Base-by-base conservation (phyloP, 441 rosid species). In the Geranium incanum region DNA sequence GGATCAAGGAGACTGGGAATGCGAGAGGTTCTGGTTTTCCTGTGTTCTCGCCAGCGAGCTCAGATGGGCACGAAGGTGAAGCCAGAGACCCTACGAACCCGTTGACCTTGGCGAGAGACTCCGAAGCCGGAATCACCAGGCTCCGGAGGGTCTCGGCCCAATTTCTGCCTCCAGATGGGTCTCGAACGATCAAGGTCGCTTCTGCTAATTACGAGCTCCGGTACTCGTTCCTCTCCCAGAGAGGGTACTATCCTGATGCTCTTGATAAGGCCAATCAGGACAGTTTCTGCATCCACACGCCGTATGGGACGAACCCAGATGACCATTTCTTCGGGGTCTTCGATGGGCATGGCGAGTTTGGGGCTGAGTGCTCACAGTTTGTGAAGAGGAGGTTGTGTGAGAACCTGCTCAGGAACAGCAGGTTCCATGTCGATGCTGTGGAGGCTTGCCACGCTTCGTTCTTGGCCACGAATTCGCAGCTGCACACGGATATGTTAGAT, bases 221-320 rank as follows among this genome's bases (percentile, higher is more conserved):
- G 71, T 95, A 83, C 76, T 95, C 99, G 1, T 95, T 73, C 76
- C 69, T 95, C 1, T 95, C 99, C 7, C 99, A 95, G 50, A 78
- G 99, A 82, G 99, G 99, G 0, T 95, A 89, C 64, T 95, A 95
- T 72, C 99, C 99, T 4, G 99, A 93, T 76, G 98, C 95, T 45
- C 76, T 92, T 0, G 98, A 95, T 79, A 95, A 95, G 78, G 96
- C 97, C 36, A 95, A 95, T 82, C 99, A 95, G 72, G 99, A 95
- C 60, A 95, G 99, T 80, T 95, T 92, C 68, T 91, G 98, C 18
- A 93, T 95, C 38, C 96, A 95, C 76, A 91, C 97, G 1, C 97
- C 98, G 3, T 91, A 91, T 57, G 99, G 98, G 3, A 78, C 86
- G 1, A 82, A 79, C 72, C 81, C 81, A 0, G 84, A 84, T 45